Percentiles rank a stretch among this genome's conserved stretches.
phyloP scores from a whole-genome alignment of 1,139 yeast genomes.

The Trichomonascaceae sp. region DNA sequence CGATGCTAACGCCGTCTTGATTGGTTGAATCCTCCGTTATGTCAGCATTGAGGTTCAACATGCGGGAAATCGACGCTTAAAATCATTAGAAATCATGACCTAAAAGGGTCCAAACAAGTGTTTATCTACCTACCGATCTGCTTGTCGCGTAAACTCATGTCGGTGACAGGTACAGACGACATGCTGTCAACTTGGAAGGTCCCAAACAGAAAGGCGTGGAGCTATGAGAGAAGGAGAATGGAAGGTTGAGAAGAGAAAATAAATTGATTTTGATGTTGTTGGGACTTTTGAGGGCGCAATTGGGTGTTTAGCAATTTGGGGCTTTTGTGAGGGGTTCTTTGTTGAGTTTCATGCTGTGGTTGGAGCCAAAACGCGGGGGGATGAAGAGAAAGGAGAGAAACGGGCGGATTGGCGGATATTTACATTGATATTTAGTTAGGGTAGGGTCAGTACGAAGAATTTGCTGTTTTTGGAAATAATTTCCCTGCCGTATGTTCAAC shows the following conservation, averaged over 20 bases:
- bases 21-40: conserved; percentile 32
- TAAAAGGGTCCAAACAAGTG: background rate
- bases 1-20: conserved; percentile 33
- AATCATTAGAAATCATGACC: background rate
- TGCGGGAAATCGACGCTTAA: conserved; percentile 60
- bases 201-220: background rate
- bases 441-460: too few relatives aligned
- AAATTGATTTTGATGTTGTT: background rate
- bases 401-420: too few relatives aligned
- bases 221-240: background rate
- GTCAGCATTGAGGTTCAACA: conserved; percentile 70
- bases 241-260: background rate
- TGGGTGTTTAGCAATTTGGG: background rate
- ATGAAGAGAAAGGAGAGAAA: too few relatives aligned
- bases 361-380: too few relatives aligned
- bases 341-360: too few relatives aligned
- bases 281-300: background rate
- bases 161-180: conserved; percentile 9
- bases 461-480: too few relatives aligned
- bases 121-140: conserved; percentile 33
- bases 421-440: too few relatives aligned
- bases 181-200: conserved; percentile 2
- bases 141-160: conserved; percentile 35
- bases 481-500: too few relatives aligned
- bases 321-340: background rate